Evolutionary conservation across 2,329 filamentous ascomycete genomes (phyloP), one percentile per base, ranked within the genome.

Genomic region (Blastomyces parvus): DNA sequence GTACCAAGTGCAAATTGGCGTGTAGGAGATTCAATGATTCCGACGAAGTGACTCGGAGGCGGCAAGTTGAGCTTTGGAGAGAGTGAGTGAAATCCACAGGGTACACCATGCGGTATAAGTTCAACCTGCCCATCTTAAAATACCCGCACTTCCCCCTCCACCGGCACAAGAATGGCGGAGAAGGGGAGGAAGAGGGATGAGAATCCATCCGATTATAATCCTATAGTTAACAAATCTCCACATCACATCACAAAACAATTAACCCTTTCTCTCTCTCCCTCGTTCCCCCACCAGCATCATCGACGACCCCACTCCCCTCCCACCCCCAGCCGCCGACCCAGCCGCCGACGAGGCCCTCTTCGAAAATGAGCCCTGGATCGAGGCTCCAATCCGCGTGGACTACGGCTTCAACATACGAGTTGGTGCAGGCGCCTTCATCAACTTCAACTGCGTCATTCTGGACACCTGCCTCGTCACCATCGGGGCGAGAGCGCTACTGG

Each of bases 381-480:
- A 89, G 65, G 76, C 82, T 0, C 90, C 89, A 0, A 79, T 94
- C 61, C 83, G 81, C 56, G 82, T 88, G 65, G 90, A 95, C 75
- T 93, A 94, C 69, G 91, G 91, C 3, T 86, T 82, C 69, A 91
- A 94, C 66, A 79, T 93, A 56, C 83, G 81, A 63, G 73, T 92
- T 8, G 90, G 89, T 22, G 77, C 83, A 55, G 85, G 86, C 62
- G 88, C 89, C 17, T 94, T 86, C 70, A 82, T 96, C 73, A 96
- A 88, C 76, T 86, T 82, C 72, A 87, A 90, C 74, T 87, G 84
- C 69, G 86, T 85, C 6, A 88, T 91, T 72, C 78, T 95, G 38
- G 91, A 96, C 72, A 92, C 88, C 0, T 89, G 86, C 72, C 75
- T 80, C 36, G 88, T 95, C 63, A 86, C 81, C 0, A 85, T 96